phyloP scores from a whole-genome alignment of 129 eudicot genomes.

The Escallonia rubra region DNA sequence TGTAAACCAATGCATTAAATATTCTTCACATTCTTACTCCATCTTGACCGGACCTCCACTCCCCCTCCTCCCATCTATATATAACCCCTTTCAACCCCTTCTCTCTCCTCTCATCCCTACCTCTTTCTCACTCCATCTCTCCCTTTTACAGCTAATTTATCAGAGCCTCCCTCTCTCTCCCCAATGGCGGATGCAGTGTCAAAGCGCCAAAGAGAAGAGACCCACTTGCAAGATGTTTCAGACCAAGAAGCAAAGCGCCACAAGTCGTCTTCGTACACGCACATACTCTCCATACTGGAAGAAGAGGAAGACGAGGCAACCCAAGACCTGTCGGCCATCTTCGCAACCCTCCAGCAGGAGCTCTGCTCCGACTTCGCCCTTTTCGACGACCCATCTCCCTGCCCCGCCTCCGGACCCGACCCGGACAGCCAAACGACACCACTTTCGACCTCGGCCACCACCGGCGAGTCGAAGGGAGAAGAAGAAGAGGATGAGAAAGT shows the following conservation, averaged over 20 bases:
- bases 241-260: conserved; percentile 41
- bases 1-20: too few species aligned
- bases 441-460: too few species aligned
- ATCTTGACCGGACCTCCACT: background rate
- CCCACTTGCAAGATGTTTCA: conserved; percentile 2
- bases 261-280: conserved; percentile 35
- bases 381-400: conserved; percentile 18
- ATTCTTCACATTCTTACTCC: too few species aligned
- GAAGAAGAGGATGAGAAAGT: conserved; percentile 37
- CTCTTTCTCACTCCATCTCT: too few species aligned
- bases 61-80: background rate
- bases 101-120: conserved; percentile 3
- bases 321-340: conserved; percentile 50
- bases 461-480: background rate
- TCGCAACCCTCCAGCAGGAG: conserved; percentile 53
- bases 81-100: conserved; percentile 3
- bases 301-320: conserved; percentile 41
- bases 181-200: conserved; percentile 36
- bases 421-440: background rate
- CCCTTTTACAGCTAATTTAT: too few species aligned
- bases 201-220: conserved; percentile 46
- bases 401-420: conserved; percentile 15
- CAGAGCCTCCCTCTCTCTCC: background rate
- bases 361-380: conserved; percentile 27
- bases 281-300: conserved; percentile 48